Conservation (phyloP, 352 stramenopile genomes). For the Aphanomyces euteiches region DNA sequence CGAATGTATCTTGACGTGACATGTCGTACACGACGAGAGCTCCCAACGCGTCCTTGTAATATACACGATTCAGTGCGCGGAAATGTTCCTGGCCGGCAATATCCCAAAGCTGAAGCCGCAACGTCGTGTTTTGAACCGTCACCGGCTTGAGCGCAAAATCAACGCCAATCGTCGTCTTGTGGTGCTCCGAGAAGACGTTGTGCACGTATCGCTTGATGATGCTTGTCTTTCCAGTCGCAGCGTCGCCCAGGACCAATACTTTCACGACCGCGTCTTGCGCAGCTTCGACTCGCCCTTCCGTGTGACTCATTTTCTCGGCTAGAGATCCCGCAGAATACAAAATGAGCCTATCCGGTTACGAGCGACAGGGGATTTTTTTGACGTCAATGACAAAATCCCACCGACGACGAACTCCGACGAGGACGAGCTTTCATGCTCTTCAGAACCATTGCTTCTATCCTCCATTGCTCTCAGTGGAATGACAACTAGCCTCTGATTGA, state of each 20-base stretch:
- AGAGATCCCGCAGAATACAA: too few species aligned
- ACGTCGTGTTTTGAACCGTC: slow-evolving; percentile 78
- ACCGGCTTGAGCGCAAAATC: slow-evolving; percentile 91
- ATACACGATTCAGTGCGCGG: slow-evolving; percentile 89
- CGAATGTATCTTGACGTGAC: slow-evolving; percentile 87
- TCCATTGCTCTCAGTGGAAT: too few species aligned
- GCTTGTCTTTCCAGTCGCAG: slow-evolving; percentile 89
- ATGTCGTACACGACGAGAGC: slow-evolving; percentile 92
- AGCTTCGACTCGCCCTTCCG: slow-evolving; percentile 59
- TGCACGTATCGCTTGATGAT: slow-evolving; percentile 91
- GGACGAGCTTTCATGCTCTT: too few species aligned
- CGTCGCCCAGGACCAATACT: slow-evolving; percentile 87
- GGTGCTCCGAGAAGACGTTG: slow-evolving; percentile 89
- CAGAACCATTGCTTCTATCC: too few species aligned
- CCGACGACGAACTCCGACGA: too few species aligned
- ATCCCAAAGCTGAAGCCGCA: slow-evolving; percentile 92
- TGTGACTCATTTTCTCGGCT: slow-evolving; percentile 38
- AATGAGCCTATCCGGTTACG: background rate
- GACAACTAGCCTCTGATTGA: too few species aligned
- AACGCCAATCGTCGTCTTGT: slow-evolving; percentile 90
- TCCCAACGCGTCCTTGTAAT: slow-evolving; percentile 91
- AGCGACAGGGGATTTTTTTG: background rate
- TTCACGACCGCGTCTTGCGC: slow-evolving; percentile 89
- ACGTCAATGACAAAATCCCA: too few species aligned
- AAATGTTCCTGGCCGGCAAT: slow-evolving; percentile 94